Conservation (phyloP, 2,329 filamentous ascomycete species). For the Apiospora malaysiana region DNA sequence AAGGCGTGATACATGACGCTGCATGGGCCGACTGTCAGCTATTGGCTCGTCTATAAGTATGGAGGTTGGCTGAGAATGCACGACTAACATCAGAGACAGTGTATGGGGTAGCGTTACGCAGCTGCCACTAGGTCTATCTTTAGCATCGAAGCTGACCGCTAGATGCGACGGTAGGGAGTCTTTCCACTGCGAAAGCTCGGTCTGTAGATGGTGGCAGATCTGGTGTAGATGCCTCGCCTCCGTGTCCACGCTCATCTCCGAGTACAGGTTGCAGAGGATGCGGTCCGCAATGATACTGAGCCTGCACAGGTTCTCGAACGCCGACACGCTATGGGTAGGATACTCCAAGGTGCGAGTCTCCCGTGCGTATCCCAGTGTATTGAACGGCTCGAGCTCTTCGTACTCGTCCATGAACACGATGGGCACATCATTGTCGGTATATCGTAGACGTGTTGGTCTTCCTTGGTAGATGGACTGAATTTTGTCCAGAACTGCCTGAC, state of each 20-base stretch:
- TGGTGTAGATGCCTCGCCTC: slow-evolving; percentile 42
- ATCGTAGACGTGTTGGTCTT: slow-evolving; percentile 52
- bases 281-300: slow-evolving; percentile 54
- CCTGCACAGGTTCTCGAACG: slow-evolving; percentile 47
- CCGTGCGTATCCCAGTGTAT: slow-evolving; percentile 36
- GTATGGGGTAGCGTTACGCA: not conserved
- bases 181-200: slow-evolving; percentile 49
- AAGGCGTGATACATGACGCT: slow-evolving; percentile 56
- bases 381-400: slow-evolving; percentile 52
- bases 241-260: slow-evolving; percentile 46
- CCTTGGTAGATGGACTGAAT: slow-evolving; percentile 62
- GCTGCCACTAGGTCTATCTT: not conserved
- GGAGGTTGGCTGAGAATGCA: not conserved
- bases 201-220: slow-evolving; percentile 45
- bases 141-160: not conserved
- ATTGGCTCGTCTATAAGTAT: not conserved
- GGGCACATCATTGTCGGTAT: slow-evolving; percentile 52
- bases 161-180: slow-evolving; percentile 49
- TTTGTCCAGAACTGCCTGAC: slow-evolving; percentile 48
- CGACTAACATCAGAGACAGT: slow-evolving; percentile 3
- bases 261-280: slow-evolving; percentile 51
- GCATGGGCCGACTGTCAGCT: not conserved
- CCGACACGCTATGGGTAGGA: slow-evolving; percentile 49
- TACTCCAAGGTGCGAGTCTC: slow-evolving; percentile 32
- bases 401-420: slow-evolving; percentile 54